These are phyloP conservation scores for Thelephora ganbajun DNA, from an alignment of 768 basidiomycete species.

Conservation along the genomic window DNA sequence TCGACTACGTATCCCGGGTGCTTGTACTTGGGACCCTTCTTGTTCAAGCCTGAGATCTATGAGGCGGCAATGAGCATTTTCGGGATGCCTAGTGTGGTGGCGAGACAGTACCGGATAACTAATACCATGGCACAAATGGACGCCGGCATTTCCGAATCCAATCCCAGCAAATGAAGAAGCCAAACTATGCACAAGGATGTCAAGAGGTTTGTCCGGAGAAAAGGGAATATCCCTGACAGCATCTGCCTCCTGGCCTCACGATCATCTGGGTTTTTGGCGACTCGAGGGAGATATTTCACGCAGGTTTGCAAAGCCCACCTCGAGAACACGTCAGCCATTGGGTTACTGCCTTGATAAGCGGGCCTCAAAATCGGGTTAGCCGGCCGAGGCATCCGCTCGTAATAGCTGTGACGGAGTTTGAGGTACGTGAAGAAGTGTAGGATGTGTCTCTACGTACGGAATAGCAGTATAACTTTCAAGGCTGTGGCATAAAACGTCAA, in stretches of 20 bases:
- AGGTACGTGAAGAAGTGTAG: background rate
- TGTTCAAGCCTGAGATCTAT: constrained; percentile 88
- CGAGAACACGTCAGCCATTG: constrained; percentile 92
- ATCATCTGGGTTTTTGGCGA: constrained; percentile 69
- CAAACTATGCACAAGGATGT: constrained; percentile 30
- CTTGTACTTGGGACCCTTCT: constrained; percentile 83
- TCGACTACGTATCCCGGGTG: constrained; percentile 83
- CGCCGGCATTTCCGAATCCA: constrained; percentile 89
- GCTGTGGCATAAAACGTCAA: constrained; percentile 94
- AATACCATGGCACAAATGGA: constrained; percentile 84
- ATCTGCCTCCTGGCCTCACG: constrained; percentile 79
- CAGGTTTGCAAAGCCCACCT: constrained; percentile 87
- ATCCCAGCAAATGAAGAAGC: constrained; percentile 93
- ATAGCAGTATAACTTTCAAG: constrained; percentile 92
- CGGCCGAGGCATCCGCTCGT: constrained; percentile 81
- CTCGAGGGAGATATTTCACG: constrained; percentile 76
- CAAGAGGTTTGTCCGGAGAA: background rate
- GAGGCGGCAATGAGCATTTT: background rate
- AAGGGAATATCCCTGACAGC: constrained; percentile 41
- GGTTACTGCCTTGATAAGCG: constrained; percentile 88
- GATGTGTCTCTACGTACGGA: constrained; percentile 36
- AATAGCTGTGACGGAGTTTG: constrained; percentile 40
- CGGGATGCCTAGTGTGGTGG: constrained; percentile 4
- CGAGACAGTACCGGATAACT: constrained; percentile 55
- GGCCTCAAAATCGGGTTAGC: constrained; percentile 83